These are phyloP conservation scores for Solanum lignicaule DNA, from an alignment of 257 asterid species.

Conservation along the genomic window DNA sequence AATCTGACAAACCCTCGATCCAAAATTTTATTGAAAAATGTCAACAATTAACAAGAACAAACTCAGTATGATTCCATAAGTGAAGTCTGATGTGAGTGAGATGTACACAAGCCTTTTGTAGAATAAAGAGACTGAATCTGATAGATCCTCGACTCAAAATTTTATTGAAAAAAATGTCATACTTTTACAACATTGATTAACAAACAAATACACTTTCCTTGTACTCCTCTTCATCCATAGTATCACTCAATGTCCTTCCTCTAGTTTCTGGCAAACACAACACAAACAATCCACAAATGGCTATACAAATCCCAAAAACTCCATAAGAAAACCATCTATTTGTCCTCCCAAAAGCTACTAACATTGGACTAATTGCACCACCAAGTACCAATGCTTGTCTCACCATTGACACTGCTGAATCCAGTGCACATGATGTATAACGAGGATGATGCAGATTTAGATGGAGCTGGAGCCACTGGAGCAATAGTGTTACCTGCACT, in stretches of 20 bases:
- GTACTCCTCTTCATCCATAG: conserved; percentile 16
- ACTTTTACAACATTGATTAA: not conserved
- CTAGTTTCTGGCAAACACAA: conserved; percentile 18
- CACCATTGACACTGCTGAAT: conserved; percentile 20
- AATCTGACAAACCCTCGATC: too few relatives aligned
- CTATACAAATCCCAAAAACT: conserved; percentile 8
- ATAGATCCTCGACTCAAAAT: not conserved
- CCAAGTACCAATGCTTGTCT: conserved; percentile 11
- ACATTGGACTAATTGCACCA: conserved; percentile 20
- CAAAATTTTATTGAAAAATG: too few relatives aligned
- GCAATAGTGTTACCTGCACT: too few relatives aligned
- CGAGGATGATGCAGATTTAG: too few relatives aligned
- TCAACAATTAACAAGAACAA: too few relatives aligned
- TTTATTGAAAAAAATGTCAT: not conserved
- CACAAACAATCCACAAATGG: conserved; percentile 10
- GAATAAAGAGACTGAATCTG: not conserved
- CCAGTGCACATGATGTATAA: too few relatives aligned
- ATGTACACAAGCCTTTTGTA: not conserved
- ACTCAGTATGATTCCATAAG: too few relatives aligned
- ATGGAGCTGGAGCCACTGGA: too few relatives aligned
- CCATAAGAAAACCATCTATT: conserved; percentile 10
- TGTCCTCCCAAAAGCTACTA: conserved; percentile 9
- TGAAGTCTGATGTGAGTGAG: too few relatives aligned
- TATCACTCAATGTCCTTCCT: conserved; percentile 10
- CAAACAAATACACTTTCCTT: not conserved